Conservation (phyloP, 768 basidiomycete genomes). For the Suillus alpinus region DNA sequence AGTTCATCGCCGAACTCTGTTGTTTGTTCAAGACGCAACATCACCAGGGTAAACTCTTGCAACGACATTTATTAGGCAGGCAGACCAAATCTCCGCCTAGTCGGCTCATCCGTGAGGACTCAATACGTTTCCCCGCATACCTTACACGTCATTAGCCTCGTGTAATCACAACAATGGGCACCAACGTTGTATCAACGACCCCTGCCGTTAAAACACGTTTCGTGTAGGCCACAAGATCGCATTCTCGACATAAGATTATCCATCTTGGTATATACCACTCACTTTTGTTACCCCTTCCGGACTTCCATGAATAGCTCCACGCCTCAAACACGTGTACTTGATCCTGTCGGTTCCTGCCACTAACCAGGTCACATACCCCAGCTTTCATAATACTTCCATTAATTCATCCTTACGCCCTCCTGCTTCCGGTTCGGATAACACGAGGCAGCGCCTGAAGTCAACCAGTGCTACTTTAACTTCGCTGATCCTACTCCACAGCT, state of each 20-base stretch:
- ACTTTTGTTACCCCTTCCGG: background rate
- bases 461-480: slow-evolving; percentile 6
- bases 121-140: background rate
- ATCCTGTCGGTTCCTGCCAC: slow-evolving; percentile 8
- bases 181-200: background rate
- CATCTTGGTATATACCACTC: background rate
- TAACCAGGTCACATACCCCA: slow-evolving; percentile 10
- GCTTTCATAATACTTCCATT: slow-evolving; percentile 10
- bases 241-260: background rate
- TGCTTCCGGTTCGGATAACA: slow-evolving; percentile 19
- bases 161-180: background rate
- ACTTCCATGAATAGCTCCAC: slow-evolving; percentile 19
- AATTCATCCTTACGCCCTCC: slow-evolving; percentile 17
- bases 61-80: background rate
- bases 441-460: slow-evolving; percentile 19
- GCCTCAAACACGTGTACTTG: slow-evolving; percentile 26
- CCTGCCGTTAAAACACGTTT: background rate
- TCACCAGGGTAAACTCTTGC: too few relatives aligned
- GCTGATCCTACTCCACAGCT: slow-evolving; percentile 7
- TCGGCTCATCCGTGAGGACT: too few relatives aligned
- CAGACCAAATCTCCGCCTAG: background rate
- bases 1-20: background rate
- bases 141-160: background rate
- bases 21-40: slow-evolving; percentile 13
- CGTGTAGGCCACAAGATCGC: background rate